phyloP scores from a whole-genome alignment of 2,329 filamentous ascomycete species.

The Microdochium bolleyi region DNA sequence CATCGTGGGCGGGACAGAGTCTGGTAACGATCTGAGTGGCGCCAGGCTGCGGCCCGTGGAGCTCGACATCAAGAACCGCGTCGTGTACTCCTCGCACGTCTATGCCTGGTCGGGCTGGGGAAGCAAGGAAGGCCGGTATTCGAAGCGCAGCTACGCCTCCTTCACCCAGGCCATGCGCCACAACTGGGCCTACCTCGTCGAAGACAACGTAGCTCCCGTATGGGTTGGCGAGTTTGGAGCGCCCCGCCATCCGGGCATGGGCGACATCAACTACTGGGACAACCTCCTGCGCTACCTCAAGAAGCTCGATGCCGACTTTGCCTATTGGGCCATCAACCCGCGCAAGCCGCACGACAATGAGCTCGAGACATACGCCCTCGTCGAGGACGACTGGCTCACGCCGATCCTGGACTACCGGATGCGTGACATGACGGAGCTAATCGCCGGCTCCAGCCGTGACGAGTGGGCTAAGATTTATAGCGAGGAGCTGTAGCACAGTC shows the following conservation, averaged over 20 bases:
- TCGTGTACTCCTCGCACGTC: conserved; percentile 63
- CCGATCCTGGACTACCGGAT: conserved; percentile 54
- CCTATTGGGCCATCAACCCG: conserved; percentile 64
- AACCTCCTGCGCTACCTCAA: conserved; percentile 54
- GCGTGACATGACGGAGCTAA: conserved; percentile 51
- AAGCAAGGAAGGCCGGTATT: conserved; percentile 49
- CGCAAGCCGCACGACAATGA: conserved; percentile 51
- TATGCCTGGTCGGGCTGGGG: conserved; percentile 68
- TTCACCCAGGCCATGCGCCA: conserved; percentile 54
- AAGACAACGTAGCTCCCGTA: conserved; percentile 48
- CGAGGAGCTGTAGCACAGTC: not conserved
- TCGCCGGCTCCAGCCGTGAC: conserved; percentile 16
- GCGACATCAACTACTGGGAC: conserved; percentile 57
- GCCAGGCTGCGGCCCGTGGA: conserved; percentile 46
- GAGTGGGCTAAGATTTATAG: not conserved
- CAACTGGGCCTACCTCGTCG: conserved; percentile 60
- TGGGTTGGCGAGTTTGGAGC: conserved; percentile 64
- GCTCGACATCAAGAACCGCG: conserved; percentile 42
- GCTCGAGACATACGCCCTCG: conserved; percentile 52
- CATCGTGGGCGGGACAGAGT: conserved; percentile 60
- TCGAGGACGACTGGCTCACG: conserved; percentile 58
- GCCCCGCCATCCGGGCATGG: conserved; percentile 40
- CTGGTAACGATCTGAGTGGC: conserved; percentile 55
- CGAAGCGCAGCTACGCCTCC: conserved; percentile 51
- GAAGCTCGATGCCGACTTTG: conserved; percentile 54